Base-by-base conservation (phyloP, 164 flowering plant species). In the Pachysandra terminalis region DNA sequence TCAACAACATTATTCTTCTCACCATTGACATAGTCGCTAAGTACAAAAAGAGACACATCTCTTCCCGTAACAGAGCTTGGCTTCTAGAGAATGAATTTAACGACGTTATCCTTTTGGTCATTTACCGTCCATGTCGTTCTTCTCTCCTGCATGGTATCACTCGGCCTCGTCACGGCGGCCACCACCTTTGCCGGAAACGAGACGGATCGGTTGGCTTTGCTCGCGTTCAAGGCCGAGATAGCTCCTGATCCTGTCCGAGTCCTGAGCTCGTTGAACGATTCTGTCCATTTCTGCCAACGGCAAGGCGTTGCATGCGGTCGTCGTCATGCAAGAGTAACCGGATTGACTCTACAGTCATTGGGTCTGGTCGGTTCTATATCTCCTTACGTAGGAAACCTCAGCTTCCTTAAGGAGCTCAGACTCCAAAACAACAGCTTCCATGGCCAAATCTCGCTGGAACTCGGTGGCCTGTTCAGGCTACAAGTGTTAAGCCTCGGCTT, bases 381-480 rank as follows among this genome's bases (percentile, higher is more conserved):
- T 0, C 71, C 77, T 17, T 27, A 21, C n/a, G 53, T 81, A 3
- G 78, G 80, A 1, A 81, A 81, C 54, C 55, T 81, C 13, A 68
- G 70, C 1, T 81, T 70, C 61, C 71, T 77, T 1, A 67, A 56
- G 37, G 19, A 0, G 0, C 10, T 77, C 0, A 8, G 22, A 12
- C 78, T 81, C 32, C 25, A 16, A 28, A 63, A 68, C 66, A 82
- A 82, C 62, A 64, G 41, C 28, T 65, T 80, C 37, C 1, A 17
- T 10, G 64, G 61, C 1, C 49, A 51, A 17, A 76, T 80, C 48
- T 79, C 85, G 9, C 61, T 22, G 21, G 70, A 74, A 49, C 16
- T 80, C 14, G 74, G 77, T 21, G 56, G 59, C 37, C 32, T 79
- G 62, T 41, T 65, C 6, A 12, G 23, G 23, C 59, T 74, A 10